Conservation (phyloP, 1,284 basidiomycete species). For the Erythrobasidium hasegawianum region DNA sequence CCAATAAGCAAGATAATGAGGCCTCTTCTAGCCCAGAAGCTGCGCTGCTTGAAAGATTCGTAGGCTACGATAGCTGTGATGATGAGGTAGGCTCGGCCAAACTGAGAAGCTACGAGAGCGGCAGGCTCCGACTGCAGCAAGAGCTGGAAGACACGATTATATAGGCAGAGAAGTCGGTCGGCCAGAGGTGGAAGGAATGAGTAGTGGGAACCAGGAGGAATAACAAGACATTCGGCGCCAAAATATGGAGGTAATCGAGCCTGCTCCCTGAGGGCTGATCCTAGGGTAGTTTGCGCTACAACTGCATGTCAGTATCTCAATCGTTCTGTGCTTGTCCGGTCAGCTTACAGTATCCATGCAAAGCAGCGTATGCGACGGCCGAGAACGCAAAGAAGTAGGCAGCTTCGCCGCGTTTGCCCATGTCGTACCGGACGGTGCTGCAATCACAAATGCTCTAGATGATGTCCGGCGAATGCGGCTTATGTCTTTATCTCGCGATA, state of each 20-base stretch:
- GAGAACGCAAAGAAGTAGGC: slow-evolving; percentile 15
- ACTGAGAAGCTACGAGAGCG: background rate
- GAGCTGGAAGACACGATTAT: background rate
- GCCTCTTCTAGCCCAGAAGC: background rate
- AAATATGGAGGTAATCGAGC: no score
- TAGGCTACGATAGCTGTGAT: background rate
- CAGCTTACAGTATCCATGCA: slow-evolving; percentile 13
- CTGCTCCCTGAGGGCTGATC: no score
- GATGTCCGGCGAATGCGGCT: no score
- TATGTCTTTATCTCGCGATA: no score
- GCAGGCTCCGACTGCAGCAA: background rate
- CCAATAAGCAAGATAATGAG: background rate
- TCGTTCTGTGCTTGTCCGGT: background rate
- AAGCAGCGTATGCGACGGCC: slow-evolving; percentile 1
- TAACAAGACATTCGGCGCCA: background rate
- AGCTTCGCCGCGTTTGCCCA: slow-evolving; percentile 16
- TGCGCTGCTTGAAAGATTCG: background rate
- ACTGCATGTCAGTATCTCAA: no score
- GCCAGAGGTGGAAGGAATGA: background rate
- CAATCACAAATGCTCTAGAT: no score
- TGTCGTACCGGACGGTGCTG: no score
- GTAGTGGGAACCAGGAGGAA: background rate
- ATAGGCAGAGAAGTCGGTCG: background rate
- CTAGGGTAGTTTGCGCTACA: no score
- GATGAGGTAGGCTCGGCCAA: background rate